A percentile compares a stretch with the other conserved stretches of the same genome.
Evolutionary conservation across 768 basidiomycete species (phyloP).

Genomic region (Tulasnella calospora): DNA sequence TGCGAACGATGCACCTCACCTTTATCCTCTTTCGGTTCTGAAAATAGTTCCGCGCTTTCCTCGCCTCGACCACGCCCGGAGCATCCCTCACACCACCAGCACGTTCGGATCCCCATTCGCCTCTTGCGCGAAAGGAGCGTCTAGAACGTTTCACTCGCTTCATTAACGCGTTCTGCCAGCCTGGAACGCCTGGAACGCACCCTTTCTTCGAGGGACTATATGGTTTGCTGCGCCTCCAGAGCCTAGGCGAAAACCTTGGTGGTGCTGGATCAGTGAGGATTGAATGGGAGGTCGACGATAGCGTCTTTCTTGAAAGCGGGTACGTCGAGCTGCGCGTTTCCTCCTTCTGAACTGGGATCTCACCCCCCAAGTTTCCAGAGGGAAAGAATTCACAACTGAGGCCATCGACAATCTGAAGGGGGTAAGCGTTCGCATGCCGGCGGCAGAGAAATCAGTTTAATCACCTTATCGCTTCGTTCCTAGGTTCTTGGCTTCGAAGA

Average conservation of each 20-base stretch:
- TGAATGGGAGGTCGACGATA: constrained; percentile 91
- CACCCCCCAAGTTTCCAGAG: constrained; percentile 46
- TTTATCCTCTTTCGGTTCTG: constrained; percentile 8
- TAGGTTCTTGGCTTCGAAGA: constrained; percentile 75
- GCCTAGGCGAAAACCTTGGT: constrained; percentile 71
- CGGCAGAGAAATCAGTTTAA: background rate
- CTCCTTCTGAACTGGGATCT: background rate
- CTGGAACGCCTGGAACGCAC: constrained; percentile 82
- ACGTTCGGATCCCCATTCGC: constrained; percentile 58
- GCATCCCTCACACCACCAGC: constrained; percentile 72
- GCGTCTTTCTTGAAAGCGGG: constrained; percentile 91
- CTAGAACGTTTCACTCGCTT: constrained; percentile 71
- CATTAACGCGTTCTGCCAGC: constrained; percentile 74
- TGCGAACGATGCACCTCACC: background rate
- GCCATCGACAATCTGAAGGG: constrained; percentile 88
- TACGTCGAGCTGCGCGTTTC: constrained; percentile 44
- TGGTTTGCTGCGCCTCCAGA: constrained; percentile 76
- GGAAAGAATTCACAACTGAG: constrained; percentile 91
- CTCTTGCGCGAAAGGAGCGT: constrained; percentile 70
- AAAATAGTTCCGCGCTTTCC: constrained; percentile 63
- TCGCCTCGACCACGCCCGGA: constrained; percentile 72
- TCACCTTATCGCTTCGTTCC: constrained; percentile 13
- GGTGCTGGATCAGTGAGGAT: constrained; percentile 70
- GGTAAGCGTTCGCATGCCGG: constrained; percentile 44
- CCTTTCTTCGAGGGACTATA: constrained; percentile 78